Conservation (phyloP, 1,284 basidiomycete genomes). For the Psilocybe mexicana region DNA sequence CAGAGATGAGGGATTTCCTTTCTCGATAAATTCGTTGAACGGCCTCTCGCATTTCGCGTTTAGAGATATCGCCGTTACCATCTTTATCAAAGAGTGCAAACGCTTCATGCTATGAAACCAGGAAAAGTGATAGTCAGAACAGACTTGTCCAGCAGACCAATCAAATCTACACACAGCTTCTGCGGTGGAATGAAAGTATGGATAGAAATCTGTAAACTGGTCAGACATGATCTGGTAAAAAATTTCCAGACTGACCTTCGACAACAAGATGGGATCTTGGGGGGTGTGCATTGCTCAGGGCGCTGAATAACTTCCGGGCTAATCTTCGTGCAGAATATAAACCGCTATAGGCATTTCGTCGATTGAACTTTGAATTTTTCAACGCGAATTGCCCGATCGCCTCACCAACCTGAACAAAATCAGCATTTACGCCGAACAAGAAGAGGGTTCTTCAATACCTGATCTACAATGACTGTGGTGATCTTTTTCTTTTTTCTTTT, state of each 20-base stretch:
- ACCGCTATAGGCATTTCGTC: slow-evolving; percentile 53
- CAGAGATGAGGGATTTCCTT: slow-evolving; percentile 70
- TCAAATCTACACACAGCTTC: slow-evolving; percentile 63
- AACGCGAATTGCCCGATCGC: slow-evolving; percentile 73
- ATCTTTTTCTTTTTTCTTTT: slow-evolving; percentile 50
- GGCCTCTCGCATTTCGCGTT: slow-evolving; percentile 82
- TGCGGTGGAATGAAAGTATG: slow-evolving; percentile 71
- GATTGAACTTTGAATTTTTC: slow-evolving; percentile 64
- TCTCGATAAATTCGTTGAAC: slow-evolving; percentile 84
- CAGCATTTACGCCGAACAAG: neutral
- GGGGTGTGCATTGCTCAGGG: slow-evolving; percentile 62
- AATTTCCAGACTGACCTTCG: slow-evolving; percentile 46
- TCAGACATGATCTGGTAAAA: neutral
- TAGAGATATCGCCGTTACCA: slow-evolving; percentile 80
- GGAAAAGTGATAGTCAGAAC: slow-evolving; percentile 5
- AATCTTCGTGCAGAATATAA: slow-evolving; percentile 71
- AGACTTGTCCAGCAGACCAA: neutral
- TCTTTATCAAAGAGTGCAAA: slow-evolving; percentile 83
- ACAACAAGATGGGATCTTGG: slow-evolving; percentile 61
- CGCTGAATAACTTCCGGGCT: slow-evolving; percentile 73
- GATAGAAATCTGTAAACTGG: slow-evolving; percentile 58
- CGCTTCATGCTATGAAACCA: slow-evolving; percentile 54
- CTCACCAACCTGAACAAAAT: slow-evolving; percentile 42
- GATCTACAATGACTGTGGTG: slow-evolving; percentile 68
- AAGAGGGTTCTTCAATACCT: slow-evolving; percentile 37